Evolutionary conservation across 106 monocot species (phyloP).

Genomic region (Apostasia shenzhenica): DNA sequence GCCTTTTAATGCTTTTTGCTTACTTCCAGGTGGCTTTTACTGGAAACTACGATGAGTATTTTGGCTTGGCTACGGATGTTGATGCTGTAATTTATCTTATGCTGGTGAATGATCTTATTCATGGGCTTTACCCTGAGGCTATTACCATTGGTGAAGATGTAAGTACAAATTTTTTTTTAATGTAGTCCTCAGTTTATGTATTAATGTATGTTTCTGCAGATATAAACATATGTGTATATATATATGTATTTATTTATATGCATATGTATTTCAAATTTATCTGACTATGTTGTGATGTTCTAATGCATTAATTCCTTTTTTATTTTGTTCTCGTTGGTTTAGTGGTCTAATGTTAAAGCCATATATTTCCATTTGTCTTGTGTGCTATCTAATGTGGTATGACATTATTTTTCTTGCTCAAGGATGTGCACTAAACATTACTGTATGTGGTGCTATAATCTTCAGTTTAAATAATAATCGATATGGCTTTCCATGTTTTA

Average conservation of each 20-base stretch:
- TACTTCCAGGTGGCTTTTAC: constrained; percentile 60
- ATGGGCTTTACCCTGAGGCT: constrained; percentile 87
- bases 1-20: neutral
- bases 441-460: neutral
- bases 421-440: neutral
- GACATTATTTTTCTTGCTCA: neutral
- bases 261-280: no score
- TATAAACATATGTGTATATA: no score
- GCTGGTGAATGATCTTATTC: constrained; percentile 96
- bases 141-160: constrained; percentile 97
- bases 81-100: constrained; percentile 94
- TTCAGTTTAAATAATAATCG: neutral
- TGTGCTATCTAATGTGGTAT: no score
- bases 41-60: constrained; percentile 96
- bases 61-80: constrained; percentile 89
- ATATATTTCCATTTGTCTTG: no score
- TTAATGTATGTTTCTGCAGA: no score
- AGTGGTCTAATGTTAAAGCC: no score
- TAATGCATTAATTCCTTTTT: no score
- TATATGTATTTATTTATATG: no score
- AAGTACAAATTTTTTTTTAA: constrained; percentile 21
- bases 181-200: neutral
- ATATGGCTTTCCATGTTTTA: neutral
- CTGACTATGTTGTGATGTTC: no score
- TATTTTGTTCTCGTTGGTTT: no score